Evolutionary conservation across 441 rosid species (phyloP).

Genomic region (Corymbia citriodora): DNA sequence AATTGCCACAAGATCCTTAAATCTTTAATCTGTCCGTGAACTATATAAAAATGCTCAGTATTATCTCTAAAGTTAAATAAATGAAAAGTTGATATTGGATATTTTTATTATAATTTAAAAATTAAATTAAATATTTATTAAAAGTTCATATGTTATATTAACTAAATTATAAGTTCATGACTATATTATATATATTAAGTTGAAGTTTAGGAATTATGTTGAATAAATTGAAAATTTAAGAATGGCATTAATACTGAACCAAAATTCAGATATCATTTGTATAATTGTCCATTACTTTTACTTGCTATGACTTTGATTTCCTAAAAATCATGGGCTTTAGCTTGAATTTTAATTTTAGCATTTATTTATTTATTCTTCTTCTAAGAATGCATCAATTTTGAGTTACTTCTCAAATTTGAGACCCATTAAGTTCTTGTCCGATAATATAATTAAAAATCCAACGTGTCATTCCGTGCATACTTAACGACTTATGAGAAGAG

Average conservation of each 20-base stretch:
- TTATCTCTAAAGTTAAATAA: fast-evolving
- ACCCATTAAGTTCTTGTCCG: fast-evolving
- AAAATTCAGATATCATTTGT: fast-evolving
- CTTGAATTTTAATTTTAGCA: not conserved
- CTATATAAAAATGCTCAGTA: no score
- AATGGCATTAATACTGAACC: no score
- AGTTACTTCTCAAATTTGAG: fast-evolving
- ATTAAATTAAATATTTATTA: no score
- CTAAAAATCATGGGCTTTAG: fast-evolving
- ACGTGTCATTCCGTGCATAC: fast-evolving
- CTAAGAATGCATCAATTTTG: not conserved
- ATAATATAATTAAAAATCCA: fast-evolving
- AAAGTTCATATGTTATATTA: no score
- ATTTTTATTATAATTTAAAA: no score
- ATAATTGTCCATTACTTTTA: not conserved
- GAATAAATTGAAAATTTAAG: no score
- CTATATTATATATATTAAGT: fast-evolving
- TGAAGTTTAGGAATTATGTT: fast-evolving
- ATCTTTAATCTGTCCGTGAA: no score
- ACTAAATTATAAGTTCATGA: no score
- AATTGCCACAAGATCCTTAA: no score
- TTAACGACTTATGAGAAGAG: fast-evolving
- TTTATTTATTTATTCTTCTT: not conserved
- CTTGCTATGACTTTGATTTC: not conserved
- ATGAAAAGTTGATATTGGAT: no score